Base-by-base conservation (phyloP, 164 flowering plant genomes). In the Kalanchoe fedtschenkoi region DNA sequence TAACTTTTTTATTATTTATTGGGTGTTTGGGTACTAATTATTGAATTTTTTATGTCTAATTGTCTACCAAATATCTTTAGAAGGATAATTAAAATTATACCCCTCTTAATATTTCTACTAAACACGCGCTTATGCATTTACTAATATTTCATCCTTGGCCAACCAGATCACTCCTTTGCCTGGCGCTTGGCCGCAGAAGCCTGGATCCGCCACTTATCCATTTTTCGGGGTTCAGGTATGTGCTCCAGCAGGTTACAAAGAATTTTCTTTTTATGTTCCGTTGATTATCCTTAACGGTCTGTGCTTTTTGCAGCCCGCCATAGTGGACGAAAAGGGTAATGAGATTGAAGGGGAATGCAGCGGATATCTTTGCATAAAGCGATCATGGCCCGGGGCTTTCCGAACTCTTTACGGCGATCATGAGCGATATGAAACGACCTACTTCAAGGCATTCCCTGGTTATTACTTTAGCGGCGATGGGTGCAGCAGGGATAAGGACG, bases 141-240 rank as follows among this genome's bases (percentile, higher is more conserved):
- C 13, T 39, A 2, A 39, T 39, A 39, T 39, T 9, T 39, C 15
- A 39, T 4, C 13, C 5, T 4, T 10, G 2, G 43, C 43, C 43
- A 39, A 39, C 70, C 81, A 90, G 98, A 88, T 93, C 61, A 85
- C 97, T 68, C 99, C 97, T 58, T 63, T 93, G 66, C 97, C 97
- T 6, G 99, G 99, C 72, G 96, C 96, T 10, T 93, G 97, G 99
- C 92, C 95, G 2, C 99, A 83, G 78, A 93, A 93, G 71, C 99
- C 99, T 70, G 99, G 99, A 66, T 93, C 99, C 67, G 99, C 96
- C 54, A 90, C 97, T 60, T 87, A 60, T 87, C 88, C 64, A 97
- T 97, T 35, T 88, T 93, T 77, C 90, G 99, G 99, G 24, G 93
- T 74, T 55, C 78, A 74, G 76, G 80, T 74, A 14, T 35, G 37